Base-by-base conservation (phyloP, 805 yeast species). In the Grigorovia humatica region DNA sequence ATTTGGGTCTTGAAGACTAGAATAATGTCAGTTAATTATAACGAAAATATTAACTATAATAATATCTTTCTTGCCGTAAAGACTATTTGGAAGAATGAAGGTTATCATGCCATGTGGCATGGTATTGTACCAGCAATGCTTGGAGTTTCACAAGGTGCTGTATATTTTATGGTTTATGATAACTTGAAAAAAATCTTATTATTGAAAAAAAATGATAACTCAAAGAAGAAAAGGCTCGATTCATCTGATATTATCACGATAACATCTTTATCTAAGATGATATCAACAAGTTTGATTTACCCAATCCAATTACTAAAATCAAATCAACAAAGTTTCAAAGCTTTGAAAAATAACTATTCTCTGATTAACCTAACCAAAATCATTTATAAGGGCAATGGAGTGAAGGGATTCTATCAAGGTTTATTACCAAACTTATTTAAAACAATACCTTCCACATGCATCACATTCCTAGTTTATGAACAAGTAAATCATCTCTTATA, bases 1-100 rank as follows among this genome's bases (percentile, higher is more conserved):
- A 77, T 91, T 11, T 91, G 99, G 99, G 96, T 93, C 1, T 66
- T 93, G 18, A 93, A 93, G 67, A 93, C 99, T 0, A 74, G 98
- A 55, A 83, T 91, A 57, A 74, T 90, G 60, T 81, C 89, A 18
- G 77, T 65, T 13, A 62, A 63, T 46, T 48, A 53, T 23, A 42
- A 43, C 12, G 52, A 45, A 15, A 55, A 52, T 46, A 55, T 51
- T 44, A 62, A 54, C 0, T 88, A 88, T 61, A 66, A 66, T 9
- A 79, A 88, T 0, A 67, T 82, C 7, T 11, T 60, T 18, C 79
- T 80, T 53, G 95, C 95, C 1, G 59, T 81, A 0, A 51, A 52
- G 6, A 64, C 73, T 23, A 76, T 88, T 13, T 55, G 72, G 13
- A 58, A 57, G 29, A 70, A 72, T 1, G 88, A 86, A 59, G 93